Evolutionary conservation across 805 yeast species (phyloP), one percentile per base, ranked within the genome.

Genomic region (Schwanniomyces polymorphus): DNA sequence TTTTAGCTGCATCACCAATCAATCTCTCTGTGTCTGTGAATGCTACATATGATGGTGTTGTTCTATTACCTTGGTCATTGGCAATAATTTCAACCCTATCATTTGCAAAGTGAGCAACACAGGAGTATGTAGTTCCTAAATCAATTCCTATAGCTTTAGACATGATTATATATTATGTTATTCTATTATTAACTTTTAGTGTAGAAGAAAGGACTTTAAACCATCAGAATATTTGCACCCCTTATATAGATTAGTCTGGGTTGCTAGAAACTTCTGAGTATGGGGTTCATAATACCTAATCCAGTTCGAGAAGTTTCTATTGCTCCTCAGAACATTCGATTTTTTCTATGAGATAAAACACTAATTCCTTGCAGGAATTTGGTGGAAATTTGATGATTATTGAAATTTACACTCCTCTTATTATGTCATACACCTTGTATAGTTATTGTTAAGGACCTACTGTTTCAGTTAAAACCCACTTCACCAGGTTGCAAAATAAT

Each of bases 21-120:
- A 91, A 75, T 64, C 96, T 85, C 74, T 88, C 96, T 50, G 92
- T 94, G 49, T 87, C 94, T 56, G 94, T 86, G 82, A 91, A 91
- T 45, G 97, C 97, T 49, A 91, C 97, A 38, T 90, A 88, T 28
- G 97, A 91, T 27, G 97, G 97, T 16, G 97, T 90, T 43, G 95
- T 61, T 59, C 90, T 78, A 42, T 81, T 76, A 67, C 91, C 91
- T 69, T 84, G 88, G 50, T 81, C 67, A 75, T 88, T 87, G 70
- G 88, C 95, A 50, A 88, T 74, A 52, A 88, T 89, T 70, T 81
- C 67, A 65, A 83, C 79, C 53, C 90, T 88, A 70, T 87, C 91
- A 84, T 88, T 82, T 45, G 86, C 72, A 45, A 74, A 68, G 67
- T 72, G 77, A 64, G 95, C 95, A 37, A 88, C 95, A 46, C 95